A percentile compares a stretch with the other conserved stretches of the same genome.
Conservation (phyloP, 179 eudicot genomes). For the Pouteria campechiana region DNA sequence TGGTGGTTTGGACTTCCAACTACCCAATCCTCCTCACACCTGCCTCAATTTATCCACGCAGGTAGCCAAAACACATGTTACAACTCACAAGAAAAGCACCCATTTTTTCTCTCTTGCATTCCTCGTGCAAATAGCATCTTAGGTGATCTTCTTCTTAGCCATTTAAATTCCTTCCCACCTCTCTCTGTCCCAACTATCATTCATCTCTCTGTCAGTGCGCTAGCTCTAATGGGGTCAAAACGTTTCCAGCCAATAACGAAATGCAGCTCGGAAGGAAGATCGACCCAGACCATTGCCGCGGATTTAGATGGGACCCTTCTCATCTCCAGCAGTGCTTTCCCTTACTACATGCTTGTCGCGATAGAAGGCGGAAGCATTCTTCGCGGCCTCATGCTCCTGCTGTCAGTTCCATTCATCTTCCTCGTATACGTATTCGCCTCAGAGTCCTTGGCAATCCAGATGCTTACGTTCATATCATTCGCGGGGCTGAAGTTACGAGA, state of each 20-base stretch:
- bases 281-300: slow-evolving; percentile 47
- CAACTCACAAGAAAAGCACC: too few species aligned
- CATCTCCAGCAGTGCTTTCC: slow-evolving; percentile 35
- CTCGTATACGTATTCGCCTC: slow-evolving; percentile 33
- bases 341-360: slow-evolving; percentile 61
- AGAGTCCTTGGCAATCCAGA: slow-evolving; percentile 30
- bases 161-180: neutral
- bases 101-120: too few species aligned
- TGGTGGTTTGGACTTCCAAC: slow-evolving; percentile 15
- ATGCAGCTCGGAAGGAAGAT: slow-evolving; percentile 29
- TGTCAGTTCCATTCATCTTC: slow-evolving; percentile 37
- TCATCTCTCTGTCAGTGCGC: neutral
- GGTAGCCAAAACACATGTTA: too few species aligned
- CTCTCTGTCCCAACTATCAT: neutral
- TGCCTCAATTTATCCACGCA: neutral
- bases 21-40: neutral
- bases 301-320: slow-evolving; percentile 73
- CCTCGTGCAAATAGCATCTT: too few species aligned
- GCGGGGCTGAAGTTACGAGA: slow-evolving; percentile 48
- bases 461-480: slow-evolving; percentile 40
- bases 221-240: slow-evolving; percentile 26
- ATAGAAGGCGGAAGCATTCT: slow-evolving; percentile 61
- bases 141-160: too few species aligned
- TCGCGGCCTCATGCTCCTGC: slow-evolving; percentile 37
- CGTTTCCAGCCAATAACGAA: slow-evolving; percentile 31